Evolutionary conservation across 805 yeast species (phyloP).

Genomic region (Monosporozyma siamensis): DNA sequence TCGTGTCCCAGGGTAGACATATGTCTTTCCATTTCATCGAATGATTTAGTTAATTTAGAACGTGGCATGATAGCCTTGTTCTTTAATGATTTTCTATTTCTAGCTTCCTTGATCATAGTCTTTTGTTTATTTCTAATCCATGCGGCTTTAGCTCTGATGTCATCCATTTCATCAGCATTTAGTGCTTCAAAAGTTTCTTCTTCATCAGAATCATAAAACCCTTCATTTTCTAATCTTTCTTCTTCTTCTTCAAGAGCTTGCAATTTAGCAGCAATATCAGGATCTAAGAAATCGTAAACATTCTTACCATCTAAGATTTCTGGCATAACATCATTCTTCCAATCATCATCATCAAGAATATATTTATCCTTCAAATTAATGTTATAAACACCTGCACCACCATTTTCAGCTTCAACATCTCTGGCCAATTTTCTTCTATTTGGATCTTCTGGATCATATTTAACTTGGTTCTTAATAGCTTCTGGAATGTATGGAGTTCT

Average conservation of each 20-base stretch:
- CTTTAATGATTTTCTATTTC: constrained; percentile 78
- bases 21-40: constrained; percentile 76
- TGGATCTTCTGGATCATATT: constrained; percentile 74
- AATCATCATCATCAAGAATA: constrained; percentile 85
- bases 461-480: constrained; percentile 46
- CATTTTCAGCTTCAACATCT: constrained; percentile 88
- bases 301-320: constrained; percentile 93
- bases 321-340: constrained; percentile 97
- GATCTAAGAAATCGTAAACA: constrained; percentile 94
- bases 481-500: constrained; percentile 82
- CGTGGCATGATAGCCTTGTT: constrained; percentile 85
- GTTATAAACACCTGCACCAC: constrained; percentile 98
- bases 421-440: constrained; percentile 71
- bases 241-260: constrained; percentile 96
- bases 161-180: constrained; percentile 55
- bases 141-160: constrained; percentile 71
- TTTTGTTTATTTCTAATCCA: constrained; percentile 97
- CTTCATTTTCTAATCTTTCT: constrained; percentile 85
- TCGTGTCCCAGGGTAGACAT: constrained; percentile 89
- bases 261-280: constrained; percentile 87
- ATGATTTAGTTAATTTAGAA: constrained; percentile 71
- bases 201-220: constrained; percentile 85
- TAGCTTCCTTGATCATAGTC: constrained; percentile 80
- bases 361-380: constrained; percentile 89
- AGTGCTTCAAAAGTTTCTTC: constrained; percentile 65